Evolutionary conservation across 73 alveolate genomes (phyloP).

Genomic region (Uronychia setigera): DNA sequence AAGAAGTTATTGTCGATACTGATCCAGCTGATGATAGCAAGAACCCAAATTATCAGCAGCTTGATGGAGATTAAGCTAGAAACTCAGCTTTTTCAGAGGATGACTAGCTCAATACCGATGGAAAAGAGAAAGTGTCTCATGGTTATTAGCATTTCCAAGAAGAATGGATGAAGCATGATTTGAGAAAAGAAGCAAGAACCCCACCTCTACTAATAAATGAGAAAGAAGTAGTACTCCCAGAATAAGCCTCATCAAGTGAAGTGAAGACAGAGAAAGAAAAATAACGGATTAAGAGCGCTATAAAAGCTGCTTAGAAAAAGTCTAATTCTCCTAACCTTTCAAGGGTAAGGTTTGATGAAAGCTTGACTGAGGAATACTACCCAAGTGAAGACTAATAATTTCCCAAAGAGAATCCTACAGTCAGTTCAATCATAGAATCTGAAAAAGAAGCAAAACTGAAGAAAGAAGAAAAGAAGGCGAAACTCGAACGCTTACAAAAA

Average conservation of each 20-base stretch:
- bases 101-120: neutral
- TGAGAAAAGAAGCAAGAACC: neutral
- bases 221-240: neutral
- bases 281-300: neutral
- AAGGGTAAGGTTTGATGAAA: neutral
- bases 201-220: neutral
- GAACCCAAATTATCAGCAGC: neutral
- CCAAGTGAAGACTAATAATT: neutral
- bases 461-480: conserved; percentile 1
- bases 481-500: neutral
- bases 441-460: neutral
- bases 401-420: neutral
- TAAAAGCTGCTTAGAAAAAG: neutral
- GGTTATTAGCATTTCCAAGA: neutral
- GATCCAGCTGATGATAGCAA: neutral
- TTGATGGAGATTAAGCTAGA: neutral
- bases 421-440: neutral
- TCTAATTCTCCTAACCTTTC: neutral
- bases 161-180: neutral
- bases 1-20: neutral
- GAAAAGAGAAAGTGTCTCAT: neutral
- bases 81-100: neutral
- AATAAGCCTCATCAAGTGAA: neutral
- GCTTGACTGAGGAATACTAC: neutral
- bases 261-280: neutral